These are phyloP conservation scores for Dendrobium catenatum DNA, from an alignment of 106 monocot species.

Conservation along the genomic window DNA sequence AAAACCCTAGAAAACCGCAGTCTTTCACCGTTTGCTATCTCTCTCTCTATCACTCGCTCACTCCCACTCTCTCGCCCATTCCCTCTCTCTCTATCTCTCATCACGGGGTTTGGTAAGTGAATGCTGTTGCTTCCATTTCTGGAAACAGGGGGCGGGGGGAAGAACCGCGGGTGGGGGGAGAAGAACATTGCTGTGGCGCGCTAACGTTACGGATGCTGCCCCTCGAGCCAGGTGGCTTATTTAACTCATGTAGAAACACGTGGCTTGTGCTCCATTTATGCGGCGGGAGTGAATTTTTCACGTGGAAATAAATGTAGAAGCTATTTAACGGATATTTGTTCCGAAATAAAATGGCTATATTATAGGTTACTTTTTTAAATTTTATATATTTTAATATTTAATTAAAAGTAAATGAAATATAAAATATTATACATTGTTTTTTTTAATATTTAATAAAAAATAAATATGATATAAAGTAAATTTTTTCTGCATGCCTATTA, in stretches of 20 bases:
- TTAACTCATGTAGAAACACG: neutral
- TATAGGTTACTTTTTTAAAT: too few species aligned
- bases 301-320: too few species aligned
- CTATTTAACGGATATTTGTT: too few species aligned
- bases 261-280: neutral
- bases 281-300: neutral
- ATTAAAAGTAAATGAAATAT: too few species aligned
- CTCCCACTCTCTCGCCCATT: neutral
- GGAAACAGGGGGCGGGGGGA: slow-evolving; percentile 3
- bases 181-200: neutral
- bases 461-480: too few species aligned
- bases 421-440: too few species aligned
- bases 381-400: too few species aligned
- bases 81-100: neutral
- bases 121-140: neutral
- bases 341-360: too few species aligned
- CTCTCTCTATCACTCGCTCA: neutral
- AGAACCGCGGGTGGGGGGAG: neutral
- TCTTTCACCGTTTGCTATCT: neutral
- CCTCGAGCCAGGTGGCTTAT: neutral
- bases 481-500: too few species aligned
- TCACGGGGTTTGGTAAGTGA: neutral
- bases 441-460: too few species aligned
- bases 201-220: neutral
- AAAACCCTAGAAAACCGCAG: neutral